A percentile compares a stretch with the other conserved stretches of the same genome.
Evolutionary conservation across 2,329 filamentous ascomycete genomes (phyloP).

Genomic region (Monilinia vaccinii-corymbosi): DNA sequence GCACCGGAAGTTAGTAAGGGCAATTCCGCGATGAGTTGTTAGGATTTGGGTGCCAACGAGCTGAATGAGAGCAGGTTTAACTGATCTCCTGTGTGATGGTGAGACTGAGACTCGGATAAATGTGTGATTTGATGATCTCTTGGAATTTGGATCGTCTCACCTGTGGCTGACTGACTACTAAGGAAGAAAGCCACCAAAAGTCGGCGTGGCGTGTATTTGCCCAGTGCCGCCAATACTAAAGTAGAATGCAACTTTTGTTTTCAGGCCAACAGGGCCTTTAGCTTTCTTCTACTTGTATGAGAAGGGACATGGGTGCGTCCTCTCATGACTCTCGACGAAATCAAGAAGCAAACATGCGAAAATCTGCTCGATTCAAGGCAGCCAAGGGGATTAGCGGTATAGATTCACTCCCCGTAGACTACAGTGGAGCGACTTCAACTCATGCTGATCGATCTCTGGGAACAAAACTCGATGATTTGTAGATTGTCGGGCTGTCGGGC

Average conservation of each 20-base stretch:
- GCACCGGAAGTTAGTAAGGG: background rate
- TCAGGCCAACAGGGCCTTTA: background rate
- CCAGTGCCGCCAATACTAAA: background rate
- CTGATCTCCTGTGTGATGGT: background rate
- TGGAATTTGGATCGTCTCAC: background rate
- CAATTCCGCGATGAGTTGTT: slow-evolving; percentile 5
- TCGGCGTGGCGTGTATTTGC: background rate
- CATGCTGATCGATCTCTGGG: background rate
- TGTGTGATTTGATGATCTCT: background rate
- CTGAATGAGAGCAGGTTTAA: background rate
- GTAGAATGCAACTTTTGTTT: background rate
- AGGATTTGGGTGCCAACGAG: background rate
- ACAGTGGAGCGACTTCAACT: slow-evolving; percentile 7
- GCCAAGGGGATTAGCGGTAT: slow-evolving; percentile 1
- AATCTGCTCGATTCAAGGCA: slow-evolving; percentile 2
- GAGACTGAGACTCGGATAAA: background rate
- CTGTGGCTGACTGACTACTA: background rate
- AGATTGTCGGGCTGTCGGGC: slow-evolving; percentile 2
- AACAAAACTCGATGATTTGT: background rate
- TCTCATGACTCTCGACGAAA: background rate
- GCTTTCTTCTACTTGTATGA: background rate
- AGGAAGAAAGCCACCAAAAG: background rate
- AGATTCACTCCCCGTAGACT: background rate
- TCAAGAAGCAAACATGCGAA: background rate
- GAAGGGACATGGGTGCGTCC: background rate